Percentiles rank a stretch among this genome's conserved stretches.
Conservation (phyloP, 2,329 filamentous ascomycete species). For the Aspergillus transmontanensis region DNA sequence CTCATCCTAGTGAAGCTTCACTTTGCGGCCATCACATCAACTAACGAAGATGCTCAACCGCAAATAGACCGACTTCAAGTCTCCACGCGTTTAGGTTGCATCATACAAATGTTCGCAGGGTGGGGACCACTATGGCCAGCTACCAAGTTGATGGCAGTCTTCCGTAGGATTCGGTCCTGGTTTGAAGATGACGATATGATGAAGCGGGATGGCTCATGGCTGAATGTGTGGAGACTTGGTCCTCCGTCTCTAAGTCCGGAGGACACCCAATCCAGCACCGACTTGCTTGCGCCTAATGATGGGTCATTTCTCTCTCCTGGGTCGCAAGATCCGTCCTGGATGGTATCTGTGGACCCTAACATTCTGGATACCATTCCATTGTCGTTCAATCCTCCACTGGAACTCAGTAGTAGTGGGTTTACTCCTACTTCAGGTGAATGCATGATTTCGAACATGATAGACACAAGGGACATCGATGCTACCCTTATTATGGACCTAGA, state of each 20-base stretch:
- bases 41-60: not conserved
- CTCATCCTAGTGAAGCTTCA: constrained; percentile 4
- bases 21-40: not conserved
- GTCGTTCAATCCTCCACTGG: not conserved
- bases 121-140: constrained; percentile 8
- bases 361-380: not conserved
- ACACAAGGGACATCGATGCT: not conserved
- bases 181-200: not conserved
- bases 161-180: not conserved
- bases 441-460: not conserved
- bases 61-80: not conserved
- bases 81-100: not conserved
- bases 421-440: not conserved
- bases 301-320: not conserved
- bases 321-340: not conserved
- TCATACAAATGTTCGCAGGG: constrained; percentile 1
- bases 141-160: not conserved
- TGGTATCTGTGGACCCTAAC: too few species aligned
- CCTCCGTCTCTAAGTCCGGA: not conserved
- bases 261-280: not conserved
- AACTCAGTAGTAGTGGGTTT: not conserved
- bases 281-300: not conserved
- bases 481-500: not conserved
- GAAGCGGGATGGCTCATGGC: not conserved
- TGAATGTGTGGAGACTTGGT: not conserved